Conservation (phyloP, 148 eudicot genomes). For the Diospyros kaki region DNA sequence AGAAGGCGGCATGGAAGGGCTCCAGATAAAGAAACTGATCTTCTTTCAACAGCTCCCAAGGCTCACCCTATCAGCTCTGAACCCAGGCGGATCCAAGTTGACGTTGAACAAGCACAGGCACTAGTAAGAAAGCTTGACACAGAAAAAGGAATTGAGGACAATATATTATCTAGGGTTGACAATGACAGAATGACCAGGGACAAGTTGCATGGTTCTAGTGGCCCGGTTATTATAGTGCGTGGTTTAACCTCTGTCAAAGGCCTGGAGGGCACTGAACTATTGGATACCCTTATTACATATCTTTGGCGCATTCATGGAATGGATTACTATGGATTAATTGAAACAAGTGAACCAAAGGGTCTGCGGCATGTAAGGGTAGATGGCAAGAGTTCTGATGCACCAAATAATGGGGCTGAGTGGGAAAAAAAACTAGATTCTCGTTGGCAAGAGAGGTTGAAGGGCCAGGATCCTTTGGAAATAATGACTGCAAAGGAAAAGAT, state of each 20-base stretch:
- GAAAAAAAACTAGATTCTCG: constrained; percentile 75
- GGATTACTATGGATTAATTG: constrained; percentile 88
- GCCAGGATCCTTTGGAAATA: constrained; percentile 78
- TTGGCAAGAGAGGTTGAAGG: constrained; percentile 85
- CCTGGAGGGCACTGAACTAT: constrained; percentile 88
- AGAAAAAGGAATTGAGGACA: constrained; percentile 89
- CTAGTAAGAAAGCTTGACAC: constrained; percentile 78
- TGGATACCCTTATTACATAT: constrained; percentile 87
- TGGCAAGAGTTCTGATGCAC: constrained; percentile 51
- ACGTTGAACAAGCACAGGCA: constrained; percentile 79
- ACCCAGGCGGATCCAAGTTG: constrained; percentile 64
- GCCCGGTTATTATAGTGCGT: constrained; percentile 80
- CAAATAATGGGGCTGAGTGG: constrained; percentile 64
- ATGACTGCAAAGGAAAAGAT: constrained; percentile 98
- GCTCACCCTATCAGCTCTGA: constrained; percentile 84
- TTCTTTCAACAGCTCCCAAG: constrained; percentile 72
- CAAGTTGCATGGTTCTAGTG: constrained; percentile 77
- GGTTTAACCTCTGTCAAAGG: constrained; percentile 81
- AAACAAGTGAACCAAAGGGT: constrained; percentile 78
- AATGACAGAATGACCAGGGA: constrained; percentile 69
- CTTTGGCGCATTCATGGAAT: constrained; percentile 98
- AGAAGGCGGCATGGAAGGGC: constrained; percentile 69
- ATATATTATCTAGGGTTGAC: constrained; percentile 68
- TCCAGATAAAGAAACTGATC: constrained; percentile 51
- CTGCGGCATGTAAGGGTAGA: constrained; percentile 85